Evolutionary conservation across 768 basidiomycete genomes (phyloP), one percentile per base, ranked within the genome.

Genomic region (Leccinellum rugosiceps): DNA sequence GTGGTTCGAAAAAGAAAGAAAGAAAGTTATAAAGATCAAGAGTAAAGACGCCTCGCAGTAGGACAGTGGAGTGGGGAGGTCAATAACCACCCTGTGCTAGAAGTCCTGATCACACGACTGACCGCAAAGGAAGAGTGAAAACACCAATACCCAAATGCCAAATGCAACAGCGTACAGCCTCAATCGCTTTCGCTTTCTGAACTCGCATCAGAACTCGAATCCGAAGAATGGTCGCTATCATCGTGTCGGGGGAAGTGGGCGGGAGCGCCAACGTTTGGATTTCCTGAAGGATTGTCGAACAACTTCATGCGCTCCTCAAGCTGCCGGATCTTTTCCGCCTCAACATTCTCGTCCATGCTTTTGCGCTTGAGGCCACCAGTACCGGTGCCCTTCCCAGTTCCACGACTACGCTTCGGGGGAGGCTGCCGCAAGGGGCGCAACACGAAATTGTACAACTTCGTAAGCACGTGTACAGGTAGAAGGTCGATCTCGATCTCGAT

Each of bases 401-500:
- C 61, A 43, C 85, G 79, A 64, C 75, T 84, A 49, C 89, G 84
- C 58, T 85, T 84, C 19, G 81, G 82, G 43, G 85, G 80, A 9
- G 86, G 81, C 45, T 86, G 83, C 30, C 85, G 84, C 58, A 86
- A 71, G 1, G 92, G 92, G 10, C 90, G 86, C 56, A 96, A 79
- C 63, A 98, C 96, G 68, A 92, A 94, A 75, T 96, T 95, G 79
- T 98, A 99, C 28, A 99, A 81, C 75, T 93, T 92, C 53, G 90
- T 89, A 53, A 98, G 83, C 46, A 97, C 95, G 30, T 82, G 73
- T 7, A 90, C 80, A 50, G 97, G 95, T 31, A 99, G 78, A 41
- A 85, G 78, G 68, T 98, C 97, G 68, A 99, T 98, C 74, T 99
- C 97, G 44, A 99, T 84, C 73, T 99, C 97, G 67, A 99, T 98